phyloP scores from a whole-genome alignment of 2,329 filamentous ascomycete species.

The Alternaria angustiovoidea region DNA sequence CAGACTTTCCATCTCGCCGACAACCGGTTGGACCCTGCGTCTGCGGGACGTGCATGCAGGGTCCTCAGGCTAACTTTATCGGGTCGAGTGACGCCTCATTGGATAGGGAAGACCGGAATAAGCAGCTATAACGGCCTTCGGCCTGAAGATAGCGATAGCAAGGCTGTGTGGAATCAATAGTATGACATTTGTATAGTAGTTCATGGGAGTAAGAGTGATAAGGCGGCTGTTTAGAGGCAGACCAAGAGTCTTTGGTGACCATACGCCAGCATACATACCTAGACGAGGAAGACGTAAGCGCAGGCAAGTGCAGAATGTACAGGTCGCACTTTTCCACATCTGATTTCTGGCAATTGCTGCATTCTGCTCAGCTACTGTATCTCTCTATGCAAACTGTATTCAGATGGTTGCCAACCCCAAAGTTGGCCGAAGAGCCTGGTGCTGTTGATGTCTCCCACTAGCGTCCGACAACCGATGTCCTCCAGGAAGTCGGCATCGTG shows the following conservation, averaged over 20 bases:
- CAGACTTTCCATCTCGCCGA: conserved; percentile 9
- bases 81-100: background rate
- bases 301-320: rapidly evolving
- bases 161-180: background rate
- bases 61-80: background rate
- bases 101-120: background rate
- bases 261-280: background rate
- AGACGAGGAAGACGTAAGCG: background rate
- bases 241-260: background rate
- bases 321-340: rapidly evolving
- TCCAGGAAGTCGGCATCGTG: background rate
- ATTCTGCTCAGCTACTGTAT: background rate
- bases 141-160: background rate
- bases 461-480: background rate
- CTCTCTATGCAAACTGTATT: background rate
- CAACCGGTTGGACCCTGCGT: conserved; percentile 13
- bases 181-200: background rate
- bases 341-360: background rate
- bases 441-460: background rate
- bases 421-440: background rate
- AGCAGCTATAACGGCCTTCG: background rate
- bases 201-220: background rate
- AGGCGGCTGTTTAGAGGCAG: background rate
- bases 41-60: conserved; percentile 11
- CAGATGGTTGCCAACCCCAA: background rate